phyloP scores from a whole-genome alignment of 768 basidiomycete species.

The Pisolithus tinctorius region DNA sequence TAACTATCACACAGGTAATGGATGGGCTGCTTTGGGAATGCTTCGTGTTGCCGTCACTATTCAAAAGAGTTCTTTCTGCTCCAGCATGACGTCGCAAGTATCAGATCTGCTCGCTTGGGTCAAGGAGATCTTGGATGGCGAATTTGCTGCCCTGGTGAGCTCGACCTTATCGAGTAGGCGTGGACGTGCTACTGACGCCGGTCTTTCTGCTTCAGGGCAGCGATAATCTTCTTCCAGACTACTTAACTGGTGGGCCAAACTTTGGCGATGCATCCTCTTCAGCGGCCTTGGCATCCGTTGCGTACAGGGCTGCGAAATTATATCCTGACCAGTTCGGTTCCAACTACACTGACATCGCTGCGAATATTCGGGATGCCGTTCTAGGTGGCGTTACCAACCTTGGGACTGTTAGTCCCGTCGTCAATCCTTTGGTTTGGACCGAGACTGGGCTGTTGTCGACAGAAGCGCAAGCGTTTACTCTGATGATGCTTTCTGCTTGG shows the following conservation, averaged over 20 bases:
- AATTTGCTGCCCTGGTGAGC: constrained; percentile 34
- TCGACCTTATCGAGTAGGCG: neutral
- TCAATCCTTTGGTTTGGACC: constrained; percentile 30
- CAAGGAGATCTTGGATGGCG: constrained; percentile 43
- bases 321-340: constrained; percentile 25
- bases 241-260: constrained; percentile 22
- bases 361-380: constrained; percentile 27
- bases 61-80: constrained; percentile 19
- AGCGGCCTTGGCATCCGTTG: constrained; percentile 19
- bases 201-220: constrained; percentile 13
- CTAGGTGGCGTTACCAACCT: constrained; percentile 27
- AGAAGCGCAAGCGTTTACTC: constrained; percentile 13
- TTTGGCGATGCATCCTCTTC: constrained; percentile 33
- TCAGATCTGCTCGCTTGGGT: constrained; percentile 27
- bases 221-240: constrained; percentile 30
- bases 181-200: neutral
- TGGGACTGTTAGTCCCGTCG: constrained; percentile 30
- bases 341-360: constrained; percentile 24
- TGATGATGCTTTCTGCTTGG: constrained; percentile 17
- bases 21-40: constrained; percentile 38
- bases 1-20: constrained; percentile 22
- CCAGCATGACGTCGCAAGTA: constrained; percentile 24
- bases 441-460: constrained; percentile 13
- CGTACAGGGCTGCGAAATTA: constrained; percentile 21
- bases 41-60: constrained; percentile 33